Percentiles rank a stretch among this genome's conserved stretches.
phyloP scores from a whole-genome alignment of 306 rosid species.

The Gynostemma pentaphyllum region DNA sequence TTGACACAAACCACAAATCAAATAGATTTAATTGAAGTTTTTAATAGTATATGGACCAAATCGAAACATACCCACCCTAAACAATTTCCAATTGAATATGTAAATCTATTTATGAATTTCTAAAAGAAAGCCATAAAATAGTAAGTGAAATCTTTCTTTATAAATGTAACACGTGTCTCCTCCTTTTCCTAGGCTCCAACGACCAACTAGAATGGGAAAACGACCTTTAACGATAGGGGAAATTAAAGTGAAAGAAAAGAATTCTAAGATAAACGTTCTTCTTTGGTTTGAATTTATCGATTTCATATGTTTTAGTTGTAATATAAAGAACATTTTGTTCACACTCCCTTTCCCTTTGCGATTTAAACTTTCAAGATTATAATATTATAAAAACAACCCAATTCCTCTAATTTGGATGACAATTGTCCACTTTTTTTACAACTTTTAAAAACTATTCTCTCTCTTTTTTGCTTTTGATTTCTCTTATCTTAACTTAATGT shows the following conservation, averaged over 20 bases:
- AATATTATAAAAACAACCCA: background rate
- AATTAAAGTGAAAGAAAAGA: background rate
- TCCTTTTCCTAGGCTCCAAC: background rate
- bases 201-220: constrained; percentile 1
- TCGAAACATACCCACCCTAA: no score
- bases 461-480: background rate
- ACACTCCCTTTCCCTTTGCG: background rate
- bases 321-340: background rate
- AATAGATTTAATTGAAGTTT: no score
- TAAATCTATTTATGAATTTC: no score
- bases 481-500: background rate
- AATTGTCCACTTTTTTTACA: background rate
- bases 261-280: background rate
- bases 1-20: no score
- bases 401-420: background rate
- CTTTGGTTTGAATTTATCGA: background rate
- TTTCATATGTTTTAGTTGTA: no score
- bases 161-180: background rate
- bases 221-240: background rate
- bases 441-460: background rate
- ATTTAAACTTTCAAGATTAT: background rate
- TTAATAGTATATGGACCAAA: no score
- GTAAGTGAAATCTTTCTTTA: no score
- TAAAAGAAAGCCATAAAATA: no score
- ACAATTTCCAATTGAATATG: no score